Conservation (phyloP, 768 basidiomycete genomes). For the Tylopilus sp. region DNA sequence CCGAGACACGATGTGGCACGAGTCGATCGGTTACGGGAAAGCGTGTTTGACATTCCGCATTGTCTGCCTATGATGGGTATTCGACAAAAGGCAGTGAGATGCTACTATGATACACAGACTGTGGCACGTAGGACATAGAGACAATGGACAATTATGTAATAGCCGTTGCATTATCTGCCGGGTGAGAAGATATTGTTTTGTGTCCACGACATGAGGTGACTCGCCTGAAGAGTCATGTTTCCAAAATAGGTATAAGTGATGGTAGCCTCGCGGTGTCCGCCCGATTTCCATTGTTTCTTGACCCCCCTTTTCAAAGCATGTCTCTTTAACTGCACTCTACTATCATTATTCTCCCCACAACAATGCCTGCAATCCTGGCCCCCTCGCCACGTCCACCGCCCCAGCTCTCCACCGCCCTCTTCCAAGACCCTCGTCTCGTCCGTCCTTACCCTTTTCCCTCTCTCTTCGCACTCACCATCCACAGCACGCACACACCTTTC, state of each 20-base stretch:
- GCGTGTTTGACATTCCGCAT: conserved; percentile 20
- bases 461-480: conserved; percentile 3
- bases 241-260: conserved; percentile 21
- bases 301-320: conserved; percentile 24
- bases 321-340: conserved; percentile 35
- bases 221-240: conserved; percentile 20
- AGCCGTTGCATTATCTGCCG: background rate
- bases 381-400: conserved; percentile 36
- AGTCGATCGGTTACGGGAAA: background rate
- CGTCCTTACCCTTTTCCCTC: conserved; percentile 3
- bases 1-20: background rate
- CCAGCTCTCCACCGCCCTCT: conserved; percentile 12
- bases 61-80: conserved; percentile 12
- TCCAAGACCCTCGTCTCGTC: conserved; percentile 6
- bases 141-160: too few species aligned
- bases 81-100: too few species aligned
- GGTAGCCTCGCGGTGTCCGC: conserved; percentile 24
- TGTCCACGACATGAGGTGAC: background rate
- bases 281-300: conserved; percentile 18
- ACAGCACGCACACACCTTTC: conserved; percentile 24
- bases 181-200: too few species aligned
- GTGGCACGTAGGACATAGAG: too few species aligned
- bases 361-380: conserved; percentile 43
- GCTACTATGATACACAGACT: background rate
- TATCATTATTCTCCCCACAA: conserved; percentile 30